Evolutionary conservation across 75 land plant species (phyloP), one percentile per base, ranked within the genome.

Genomic region (Ceratopteris richardii): DNA sequence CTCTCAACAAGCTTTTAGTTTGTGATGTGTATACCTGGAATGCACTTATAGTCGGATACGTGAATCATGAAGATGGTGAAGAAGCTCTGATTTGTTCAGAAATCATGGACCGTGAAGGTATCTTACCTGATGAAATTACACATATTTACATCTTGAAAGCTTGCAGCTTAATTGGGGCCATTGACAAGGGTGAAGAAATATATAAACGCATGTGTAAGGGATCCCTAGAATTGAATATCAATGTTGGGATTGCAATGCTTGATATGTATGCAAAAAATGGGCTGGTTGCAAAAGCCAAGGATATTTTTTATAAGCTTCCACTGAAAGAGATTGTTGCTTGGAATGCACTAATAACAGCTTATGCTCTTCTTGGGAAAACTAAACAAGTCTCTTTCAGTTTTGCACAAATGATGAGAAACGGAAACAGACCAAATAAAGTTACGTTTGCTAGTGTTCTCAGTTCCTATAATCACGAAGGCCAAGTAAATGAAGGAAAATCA

Each of bases 331-430:
- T 60, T 18, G 73, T 66, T 6, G 43, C 83, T 20, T 86, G 90
- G 87, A 83, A 71, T 62, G 83, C 77, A 20, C 50, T 85, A 48
- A 65, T 85, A 6, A 63, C 74, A 0, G 85, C 77, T 11, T 73
- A 48, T 37, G 64, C 70, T 30, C 69, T 69, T 14, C 72, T 72
- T 47, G 67, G 72, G 57, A 51, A 66, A 0, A 61, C 56, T 20
- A 62, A 46, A 33, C 71, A 71, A 60, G 87, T 77, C n/a, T 44
- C 80, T 13, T 37, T 30, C 60, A 54, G 62, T 25, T 82, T 82
- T 64, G 66, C 64, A 18, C 55, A 39, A 58, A 85, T 85, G 82
- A 58, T 62, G 3, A 31, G 42, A 21, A 63, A 65, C 56, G 74
- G 19, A 20, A 53, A 75, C 13, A 9, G 44, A 29, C 73, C 79